Conservation (phyloP, 192 early-diverging fungal genomes). For the Paraglomus occultum region DNA sequence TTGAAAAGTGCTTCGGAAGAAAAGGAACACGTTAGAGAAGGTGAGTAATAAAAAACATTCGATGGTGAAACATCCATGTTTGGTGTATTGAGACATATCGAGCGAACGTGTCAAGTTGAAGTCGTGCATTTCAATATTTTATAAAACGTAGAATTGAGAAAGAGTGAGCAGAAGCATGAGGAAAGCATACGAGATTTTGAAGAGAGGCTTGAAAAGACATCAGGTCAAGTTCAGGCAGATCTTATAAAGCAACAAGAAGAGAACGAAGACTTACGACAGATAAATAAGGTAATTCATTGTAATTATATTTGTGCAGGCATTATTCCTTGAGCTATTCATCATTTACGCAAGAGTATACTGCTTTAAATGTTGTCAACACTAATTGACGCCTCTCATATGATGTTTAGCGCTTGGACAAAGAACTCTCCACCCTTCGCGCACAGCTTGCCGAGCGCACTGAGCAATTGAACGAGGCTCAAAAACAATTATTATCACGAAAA, state of each 20-base stretch:
- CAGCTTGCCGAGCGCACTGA: conserved; percentile 6
- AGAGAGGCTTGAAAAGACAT: conserved; percentile 36
- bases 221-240: conserved; percentile 37
- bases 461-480: conserved; percentile 11
- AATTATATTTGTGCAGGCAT: not conserved
- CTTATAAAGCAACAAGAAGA: conserved; percentile 48
- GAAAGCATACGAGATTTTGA: conserved; percentile 30
- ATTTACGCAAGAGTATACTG: not conserved
- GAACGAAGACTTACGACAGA: conserved; percentile 42
- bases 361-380: not conserved
- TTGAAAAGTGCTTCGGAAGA: conserved; percentile 25
- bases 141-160: conserved; percentile 25
- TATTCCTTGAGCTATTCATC: too few species aligned
- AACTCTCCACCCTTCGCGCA: conserved; percentile 5
- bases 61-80: too few species aligned
- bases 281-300: conserved; percentile 31
- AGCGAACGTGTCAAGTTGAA: conserved; percentile 34
- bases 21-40: conserved; percentile 22
- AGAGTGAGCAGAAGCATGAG: conserved; percentile 26
- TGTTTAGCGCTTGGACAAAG: conserved; percentile 11
- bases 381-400: not conserved
- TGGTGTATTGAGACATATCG: conserved; percentile 29
- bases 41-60: conserved; percentile 1
- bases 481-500: not conserved
- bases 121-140: not conserved